Base-by-base conservation (phyloP, 78 protist species). In the Diacronema lutheri region DNA sequence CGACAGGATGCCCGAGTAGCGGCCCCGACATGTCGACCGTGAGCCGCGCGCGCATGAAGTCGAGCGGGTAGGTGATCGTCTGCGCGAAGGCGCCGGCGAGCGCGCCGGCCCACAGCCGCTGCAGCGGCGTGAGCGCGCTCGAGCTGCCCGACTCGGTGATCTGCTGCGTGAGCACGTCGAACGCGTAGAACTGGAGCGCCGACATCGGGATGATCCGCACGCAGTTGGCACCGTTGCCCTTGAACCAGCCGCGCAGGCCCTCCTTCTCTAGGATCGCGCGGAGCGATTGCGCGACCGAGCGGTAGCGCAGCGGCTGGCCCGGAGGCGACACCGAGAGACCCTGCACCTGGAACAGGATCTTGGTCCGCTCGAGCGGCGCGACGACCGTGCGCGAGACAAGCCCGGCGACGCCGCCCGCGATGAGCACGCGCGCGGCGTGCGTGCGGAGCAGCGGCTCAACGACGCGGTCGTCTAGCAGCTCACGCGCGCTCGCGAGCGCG, bases 321-420 rank as follows among this genome's bases (percentile, higher is more conserved):
- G 79, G 16, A 46, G 62, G 13, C 13, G 60, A 29, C 5, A n/a
- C 55, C 6, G 23, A 50, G 20, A 56, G 33, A 72, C 78, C 38
- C 37, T 50, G 4, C 16, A 91, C 91, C 84, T 95, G 97, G 64
- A 74, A 85, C 16, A 95, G 89, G 44, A 95, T 92, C 89, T 95
- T 95, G 69, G 91, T 76, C 16, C 98, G 88, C 79, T 94, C 96
- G 13, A 95, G 80, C 41, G 98, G 98, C 16, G 96, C 90, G 29
- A 93, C 88, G 40, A 81, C 81, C 9, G 98, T 94, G 25, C 98
- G 86, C 23, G 96, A 93, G 19, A 95, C 94, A 16, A 94, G 93
- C 31, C 98, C 98, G 9, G 98, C 98, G 20, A 88, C 83, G 35
- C 96, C 96, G 23, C 96, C 98, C 14, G 95, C 94, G 7, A 89